A percentile compares a stretch with the other conserved stretches of the same genome.
phyloP scores from a whole-genome alignment of 1,284 basidiomycete species.

The Leccinum pallidistipes region DNA sequence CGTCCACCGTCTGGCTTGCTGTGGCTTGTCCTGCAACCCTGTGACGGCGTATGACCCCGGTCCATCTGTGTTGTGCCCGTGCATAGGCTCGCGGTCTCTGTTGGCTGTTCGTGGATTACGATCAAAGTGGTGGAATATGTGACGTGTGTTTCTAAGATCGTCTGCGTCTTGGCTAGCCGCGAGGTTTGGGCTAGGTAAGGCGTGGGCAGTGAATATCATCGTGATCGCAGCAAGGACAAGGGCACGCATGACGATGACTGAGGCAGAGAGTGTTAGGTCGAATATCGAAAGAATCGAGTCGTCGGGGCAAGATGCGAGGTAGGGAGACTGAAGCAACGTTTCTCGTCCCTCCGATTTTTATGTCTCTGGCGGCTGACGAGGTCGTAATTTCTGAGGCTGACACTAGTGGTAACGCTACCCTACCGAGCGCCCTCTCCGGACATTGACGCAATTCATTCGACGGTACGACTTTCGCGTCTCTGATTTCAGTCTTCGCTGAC shows the following conservation, averaged over 20 bases:
- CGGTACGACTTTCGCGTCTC: background rate
- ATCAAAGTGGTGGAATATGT: constrained; percentile 34
- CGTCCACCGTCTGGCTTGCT: background rate
- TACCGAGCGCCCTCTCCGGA: background rate
- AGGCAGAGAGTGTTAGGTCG: constrained; percentile 7
- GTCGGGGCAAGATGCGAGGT: background rate
- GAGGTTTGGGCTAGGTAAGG: constrained; percentile 27
- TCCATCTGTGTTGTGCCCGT: constrained; percentile 3
- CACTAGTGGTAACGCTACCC: background rate
- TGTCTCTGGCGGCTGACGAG: constrained; percentile 26
- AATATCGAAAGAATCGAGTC: constrained; percentile 9
- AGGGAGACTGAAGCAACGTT: background rate
- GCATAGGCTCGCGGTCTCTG: constrained; percentile 1
- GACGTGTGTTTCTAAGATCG: constrained; percentile 24
- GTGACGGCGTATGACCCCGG: background rate
- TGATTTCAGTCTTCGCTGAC: background rate
- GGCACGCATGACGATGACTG: constrained; percentile 28
- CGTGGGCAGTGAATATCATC: constrained; percentile 20
- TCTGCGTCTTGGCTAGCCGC: constrained; percentile 14
- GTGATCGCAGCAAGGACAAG: constrained; percentile 28
- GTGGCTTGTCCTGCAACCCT: background rate
- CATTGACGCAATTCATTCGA: background rate
- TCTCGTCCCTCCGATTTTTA: constrained; percentile 20
- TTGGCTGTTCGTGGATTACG: constrained; percentile 30
- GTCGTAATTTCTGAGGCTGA: constrained; percentile 16